These are phyloP conservation scores for Zymoseptoria brevis DNA, from an alignment of 2,329 filamentous ascomycete genomes.

Conservation along the genomic window DNA sequence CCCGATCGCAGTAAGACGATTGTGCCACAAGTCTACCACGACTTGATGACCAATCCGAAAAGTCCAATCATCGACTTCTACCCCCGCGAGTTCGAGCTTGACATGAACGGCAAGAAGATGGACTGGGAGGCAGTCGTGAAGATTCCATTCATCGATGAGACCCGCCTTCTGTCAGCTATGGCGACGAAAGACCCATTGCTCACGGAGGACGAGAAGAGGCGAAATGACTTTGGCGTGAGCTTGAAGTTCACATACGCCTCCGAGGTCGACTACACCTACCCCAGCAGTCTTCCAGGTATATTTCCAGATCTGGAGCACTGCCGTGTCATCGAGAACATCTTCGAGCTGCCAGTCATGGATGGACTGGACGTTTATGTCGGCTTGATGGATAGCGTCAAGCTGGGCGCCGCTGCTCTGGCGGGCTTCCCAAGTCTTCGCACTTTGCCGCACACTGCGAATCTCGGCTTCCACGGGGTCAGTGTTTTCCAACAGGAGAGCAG, in stretches of 20 bases:
- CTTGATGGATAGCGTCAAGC: slow-evolving; percentile 72
- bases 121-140: slow-evolving; percentile 99
- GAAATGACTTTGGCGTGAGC: slow-evolving; percentile 86
- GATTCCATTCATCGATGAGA: slow-evolving; percentile 96
- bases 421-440: slow-evolving; percentile 89
- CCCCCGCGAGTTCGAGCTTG: slow-evolving; percentile 88
- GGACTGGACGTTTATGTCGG: slow-evolving; percentile 79
- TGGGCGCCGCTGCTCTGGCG: slow-evolving; percentile 75
- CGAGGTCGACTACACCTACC: slow-evolving; percentile 71
- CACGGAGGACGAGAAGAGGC: slow-evolving; percentile 65
- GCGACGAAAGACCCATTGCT: slow-evolving; percentile 70
- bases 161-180: slow-evolving; percentile 77
- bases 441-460: slow-evolving; percentile 68
- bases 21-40: slow-evolving; percentile 78
- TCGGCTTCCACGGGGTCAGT: slow-evolving; percentile 83
- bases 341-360: slow-evolving; percentile 86
- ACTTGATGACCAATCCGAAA: slow-evolving; percentile 80
- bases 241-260: slow-evolving; percentile 85
- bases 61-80: slow-evolving; percentile 98
- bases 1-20: slow-evolving; percentile 97
- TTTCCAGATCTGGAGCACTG: slow-evolving; percentile 86
- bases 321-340: slow-evolving; percentile 91
- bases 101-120: slow-evolving; percentile 99
- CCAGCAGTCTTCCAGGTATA: slow-evolving; percentile 76
- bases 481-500: slow-evolving; percentile 94